Base-by-base conservation (phyloP, 2,329 filamentous ascomycete species). In the Tympanopsis confertula region DNA sequence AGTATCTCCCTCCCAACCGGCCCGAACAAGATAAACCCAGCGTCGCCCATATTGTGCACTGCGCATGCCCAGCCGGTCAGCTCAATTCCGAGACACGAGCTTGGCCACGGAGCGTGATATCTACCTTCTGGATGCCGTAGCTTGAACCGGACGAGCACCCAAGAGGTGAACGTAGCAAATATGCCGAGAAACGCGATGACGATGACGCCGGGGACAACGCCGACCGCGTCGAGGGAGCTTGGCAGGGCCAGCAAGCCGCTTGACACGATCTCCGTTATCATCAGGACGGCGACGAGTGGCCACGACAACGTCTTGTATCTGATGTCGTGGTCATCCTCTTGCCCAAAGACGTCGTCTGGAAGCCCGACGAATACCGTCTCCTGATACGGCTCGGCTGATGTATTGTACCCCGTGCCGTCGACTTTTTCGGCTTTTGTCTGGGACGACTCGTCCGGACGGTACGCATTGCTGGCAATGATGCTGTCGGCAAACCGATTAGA, bases 21-120 rank as follows among this genome's bases (percentile, higher is more conserved):
- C 3, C 72, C 71, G 39, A 73, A 71, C 15, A 76, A 56, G 38
- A 74, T 63, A 30, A 53, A 53, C 13, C 71, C 71, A 0, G 68
- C 70, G 43, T 75, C 71, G 30, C 71, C 70, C 55, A 74, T 74
- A 37, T 65, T 66, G 45, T 75, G 72, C 3, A 74, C 69, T 62
- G 49, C 19, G 46, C 38, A 5, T 53, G 10, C 26, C 49, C 19
- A 50, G 44, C 32, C 5, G 22, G n/a, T 35, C 10, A 14, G 37
- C 2, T 19, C 4, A 19, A 39, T 4, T 50, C 15, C 36, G 50
- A 47, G 13, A 44, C 26, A 5, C 49, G 45, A 15, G 50, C 37
- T 13, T 46, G 47, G 12, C 55, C 54, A 36, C 52, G 54, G 40
- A 55, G 46, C 19, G n/a, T n/a, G n/a, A n/a, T n/a, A 54, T 51